Conservation (phyloP, 2,329 filamentous ascomycete genomes). For the Aspergillus amoenus region DNA sequence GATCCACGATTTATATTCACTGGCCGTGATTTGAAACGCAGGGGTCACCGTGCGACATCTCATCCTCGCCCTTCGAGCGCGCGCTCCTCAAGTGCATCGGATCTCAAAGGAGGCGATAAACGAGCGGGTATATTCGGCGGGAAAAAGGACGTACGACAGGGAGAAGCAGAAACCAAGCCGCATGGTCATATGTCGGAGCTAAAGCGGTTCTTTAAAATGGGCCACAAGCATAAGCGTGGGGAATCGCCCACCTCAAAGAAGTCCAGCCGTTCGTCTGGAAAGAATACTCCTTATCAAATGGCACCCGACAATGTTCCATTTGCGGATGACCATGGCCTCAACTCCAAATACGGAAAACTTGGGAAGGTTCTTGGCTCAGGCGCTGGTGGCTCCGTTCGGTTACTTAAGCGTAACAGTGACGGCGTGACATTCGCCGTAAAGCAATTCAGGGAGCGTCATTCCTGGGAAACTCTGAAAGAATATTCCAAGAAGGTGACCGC, state of each 20-base stretch:
- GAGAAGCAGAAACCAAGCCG: slow-evolving; percentile 52
- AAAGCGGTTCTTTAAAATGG: slow-evolving; percentile 89
- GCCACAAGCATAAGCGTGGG: slow-evolving; percentile 62
- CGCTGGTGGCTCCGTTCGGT: slow-evolving; percentile 86
- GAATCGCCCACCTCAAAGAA: slow-evolving; percentile 66
- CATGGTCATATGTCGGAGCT: slow-evolving; percentile 85
- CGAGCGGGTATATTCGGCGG: slow-evolving; percentile 55
- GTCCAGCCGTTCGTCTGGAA: slow-evolving; percentile 51
- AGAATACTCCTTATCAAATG: slow-evolving; percentile 55
- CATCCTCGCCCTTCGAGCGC: slow-evolving; percentile 46
- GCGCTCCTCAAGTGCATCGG: slow-evolving; percentile 46
- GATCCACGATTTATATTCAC: slow-evolving; percentile 85
- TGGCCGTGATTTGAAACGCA: slow-evolving; percentile 66
- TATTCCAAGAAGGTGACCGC: slow-evolving; percentile 98
- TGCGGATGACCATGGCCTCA: slow-evolving; percentile 85
- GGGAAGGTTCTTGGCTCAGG: slow-evolving; percentile 91
- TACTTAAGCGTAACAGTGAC: slow-evolving; percentile 92
- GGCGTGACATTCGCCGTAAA: slow-evolving; percentile 95
- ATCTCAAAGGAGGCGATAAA: slow-evolving; percentile 48
- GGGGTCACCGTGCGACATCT: slow-evolving; percentile 55
- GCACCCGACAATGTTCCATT: slow-evolving; percentile 67
- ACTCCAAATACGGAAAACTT: slow-evolving; percentile 92
- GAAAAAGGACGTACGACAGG: slow-evolving; percentile 53
- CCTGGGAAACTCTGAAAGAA: slow-evolving; percentile 90
- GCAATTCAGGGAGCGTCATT: slow-evolving; percentile 88